A percentile compares a stretch with the other conserved stretches of the same genome.
phyloP scores from a whole-genome alignment of 2,329 filamentous ascomycete genomes.

The Colletotrichum paranaense region DNA sequence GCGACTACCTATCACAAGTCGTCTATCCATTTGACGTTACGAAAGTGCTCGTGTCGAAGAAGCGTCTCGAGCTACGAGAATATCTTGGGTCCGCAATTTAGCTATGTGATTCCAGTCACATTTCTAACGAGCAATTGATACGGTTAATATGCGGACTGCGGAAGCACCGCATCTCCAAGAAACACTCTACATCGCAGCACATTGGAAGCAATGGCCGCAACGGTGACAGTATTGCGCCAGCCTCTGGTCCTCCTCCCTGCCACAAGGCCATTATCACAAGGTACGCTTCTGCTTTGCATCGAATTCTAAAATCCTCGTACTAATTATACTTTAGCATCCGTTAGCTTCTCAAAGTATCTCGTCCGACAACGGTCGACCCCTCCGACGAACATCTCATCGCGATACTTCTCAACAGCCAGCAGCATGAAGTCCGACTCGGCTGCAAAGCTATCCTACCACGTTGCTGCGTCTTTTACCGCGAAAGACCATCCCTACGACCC shows the following conservation, averaged over 20 bases:
- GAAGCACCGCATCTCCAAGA: conserved; percentile 34
- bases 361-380: conserved; percentile 12
- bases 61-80: neutral
- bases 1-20: conserved; percentile 3
- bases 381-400: conserved; percentile 1
- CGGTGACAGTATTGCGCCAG: conserved; percentile 33
- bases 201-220: conserved; percentile 35
- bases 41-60: neutral
- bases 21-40: neutral
- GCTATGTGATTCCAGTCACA: conserved; percentile 19
- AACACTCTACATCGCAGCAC: conserved; percentile 31
- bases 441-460: conserved; percentile 70
- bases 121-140: neutral
- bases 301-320: neutral
- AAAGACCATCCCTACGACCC: conserved; percentile 78
- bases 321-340: conserved; percentile 5
- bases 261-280: neutral
- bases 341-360: neutral
- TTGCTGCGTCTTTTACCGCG: conserved; percentile 80
- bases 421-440: conserved; percentile 19
- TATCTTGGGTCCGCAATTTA: neutral
- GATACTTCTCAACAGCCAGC: conserved; percentile 19
- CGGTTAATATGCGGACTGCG: conserved; percentile 34
- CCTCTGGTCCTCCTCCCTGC: conserved; percentile 24
- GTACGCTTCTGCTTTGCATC: neutral